Evolutionary conservation across 768 basidiomycete species (phyloP).

Genomic region (Leccinum imitatum): DNA sequence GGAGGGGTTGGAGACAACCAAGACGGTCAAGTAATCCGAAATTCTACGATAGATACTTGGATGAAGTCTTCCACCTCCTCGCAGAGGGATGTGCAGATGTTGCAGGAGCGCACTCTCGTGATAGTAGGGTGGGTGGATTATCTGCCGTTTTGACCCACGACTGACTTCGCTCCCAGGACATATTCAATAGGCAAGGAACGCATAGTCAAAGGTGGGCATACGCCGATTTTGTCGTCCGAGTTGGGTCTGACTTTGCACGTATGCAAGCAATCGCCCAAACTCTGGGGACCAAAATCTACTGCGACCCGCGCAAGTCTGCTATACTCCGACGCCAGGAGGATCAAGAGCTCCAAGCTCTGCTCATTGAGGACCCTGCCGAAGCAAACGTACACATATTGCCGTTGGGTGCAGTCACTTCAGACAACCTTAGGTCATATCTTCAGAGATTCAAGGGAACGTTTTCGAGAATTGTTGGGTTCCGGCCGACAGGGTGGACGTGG

Average conservation of each 20-base stretch:
- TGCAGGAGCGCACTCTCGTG: slow-evolving; percentile 47
- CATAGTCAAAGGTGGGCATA: slow-evolving; percentile 79
- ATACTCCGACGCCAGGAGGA: slow-evolving; percentile 86
- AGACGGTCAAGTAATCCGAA: slow-evolving; percentile 21
- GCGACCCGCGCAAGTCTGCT: slow-evolving; percentile 79
- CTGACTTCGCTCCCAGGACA: slow-evolving; percentile 52
- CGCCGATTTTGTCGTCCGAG: not conserved
- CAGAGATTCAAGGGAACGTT: slow-evolving; percentile 72
- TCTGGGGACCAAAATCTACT: slow-evolving; percentile 81
- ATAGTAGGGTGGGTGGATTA: slow-evolving; percentile 62
- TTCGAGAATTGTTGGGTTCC: slow-evolving; percentile 72
- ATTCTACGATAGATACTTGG: slow-evolving; percentile 53
- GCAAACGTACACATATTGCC: slow-evolving; percentile 88
- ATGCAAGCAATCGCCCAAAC: slow-evolving; percentile 78
- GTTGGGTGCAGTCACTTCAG: slow-evolving; percentile 68
- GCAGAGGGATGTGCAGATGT: slow-evolving; percentile 38
- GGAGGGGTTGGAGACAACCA: slow-evolving; percentile 37
- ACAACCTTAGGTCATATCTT: slow-evolving; percentile 75
- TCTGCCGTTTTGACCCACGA: not conserved
- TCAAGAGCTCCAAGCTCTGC: slow-evolving; percentile 71
- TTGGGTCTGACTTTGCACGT: not conserved
- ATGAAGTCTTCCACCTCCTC: slow-evolving; percentile 32
- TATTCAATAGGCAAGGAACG: slow-evolving; percentile 98
- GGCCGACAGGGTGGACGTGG: slow-evolving; percentile 97
- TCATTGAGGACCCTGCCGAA: slow-evolving; percentile 73